Base-by-base conservation (phyloP, 805 yeast genomes). In the Soucietia sequanensis region DNA sequence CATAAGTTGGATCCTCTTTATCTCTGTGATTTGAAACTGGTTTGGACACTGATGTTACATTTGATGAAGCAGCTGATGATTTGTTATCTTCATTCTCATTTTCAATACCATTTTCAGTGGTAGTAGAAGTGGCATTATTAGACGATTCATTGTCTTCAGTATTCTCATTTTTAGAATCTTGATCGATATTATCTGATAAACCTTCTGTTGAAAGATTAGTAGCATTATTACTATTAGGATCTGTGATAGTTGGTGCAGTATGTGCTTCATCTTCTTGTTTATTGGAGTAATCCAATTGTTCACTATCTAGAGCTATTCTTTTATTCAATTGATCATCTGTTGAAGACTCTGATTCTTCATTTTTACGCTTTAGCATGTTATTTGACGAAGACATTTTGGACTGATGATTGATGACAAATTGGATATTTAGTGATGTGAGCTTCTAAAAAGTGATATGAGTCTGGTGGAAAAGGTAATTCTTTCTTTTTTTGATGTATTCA, bases 291-390 rank as follows among this genome's bases (percentile, higher is more conserved):
- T 68, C 77, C 27, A 73, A 56, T 30, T 70, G 74, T 37, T 76
- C 86, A 37, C 80, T 75, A 44, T 81, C 86, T 45, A 82, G 68
- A 2, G 90, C 90, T 11, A 81, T 84, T 33, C 91, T 63, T 49
- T 83, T 83, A 34, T 68, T 78, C 20, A 73, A 66, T 35, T 75
- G 77, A 39, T 70, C 78, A 29, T 74, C 70, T 9, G 65, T 62
- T 7, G 54, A 35, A 10, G 56, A 44, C 31, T 64, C 70, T 25
- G 41, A 45, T 38, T 81, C 87, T 43, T 82, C 89, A 62, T 78
- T 81, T 63, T 81, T 83, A 37, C 90, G 69, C 55, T 83, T 83
- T 53, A 78, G 63, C 54, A 73, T 64, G 37, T 58, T 61, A 15
- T 42, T 34, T 23, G 37, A 35, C 6, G 43, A 21, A 9, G 41